Percentiles rank a stretch among this genome's conserved stretches.
Conservation (phyloP, 495 filamentous ascomycete species). For the Chaetomidium leptoderma region DNA sequence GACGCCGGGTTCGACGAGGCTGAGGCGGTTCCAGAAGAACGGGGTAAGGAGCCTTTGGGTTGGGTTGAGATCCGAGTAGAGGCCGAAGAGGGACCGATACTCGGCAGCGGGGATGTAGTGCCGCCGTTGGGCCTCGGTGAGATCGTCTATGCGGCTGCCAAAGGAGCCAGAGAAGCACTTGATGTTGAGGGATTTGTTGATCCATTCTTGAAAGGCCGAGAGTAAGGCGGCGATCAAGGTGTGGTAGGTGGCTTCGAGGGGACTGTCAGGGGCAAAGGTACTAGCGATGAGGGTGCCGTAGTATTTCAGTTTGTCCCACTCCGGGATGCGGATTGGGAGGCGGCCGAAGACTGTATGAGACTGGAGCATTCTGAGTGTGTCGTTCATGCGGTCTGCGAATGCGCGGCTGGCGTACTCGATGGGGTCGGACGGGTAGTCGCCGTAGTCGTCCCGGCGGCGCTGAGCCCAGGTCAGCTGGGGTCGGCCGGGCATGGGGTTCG, state of each 20-base stretch:
- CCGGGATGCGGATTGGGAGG: background rate
- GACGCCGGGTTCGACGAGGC: background rate
- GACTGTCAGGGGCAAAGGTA: slow-evolving; percentile 22
- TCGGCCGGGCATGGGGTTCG: slow-evolving; percentile 5
- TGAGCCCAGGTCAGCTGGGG: slow-evolving; percentile 21
- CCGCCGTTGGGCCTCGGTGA: slow-evolving; percentile 24
- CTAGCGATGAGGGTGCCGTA: background rate
- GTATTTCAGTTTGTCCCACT: slow-evolving; percentile 23
- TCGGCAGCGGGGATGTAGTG: slow-evolving; percentile 29
- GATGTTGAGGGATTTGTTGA: slow-evolving; percentile 16
- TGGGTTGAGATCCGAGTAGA: slow-evolving; percentile 24
- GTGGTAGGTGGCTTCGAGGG: slow-evolving; percentile 45
- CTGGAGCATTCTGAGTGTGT: slow-evolving; percentile 12
- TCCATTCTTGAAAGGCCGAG: slow-evolving; percentile 5
- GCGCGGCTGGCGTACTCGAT: slow-evolving; percentile 29
- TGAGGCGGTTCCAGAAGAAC: slow-evolving; percentile 32
- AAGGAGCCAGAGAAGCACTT: too few species aligned
- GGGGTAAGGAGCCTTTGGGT: slow-evolving; percentile 31
- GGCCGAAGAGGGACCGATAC: background rate
- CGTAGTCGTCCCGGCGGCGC: slow-evolving; percentile 31
- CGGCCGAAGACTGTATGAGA: slow-evolving; percentile 21
- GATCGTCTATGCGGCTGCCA: background rate
- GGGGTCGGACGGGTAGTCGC: slow-evolving; percentile 31
- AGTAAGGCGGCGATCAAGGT: slow-evolving; percentile 22
- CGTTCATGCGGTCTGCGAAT: slow-evolving; percentile 27